These are phyloP conservation scores for Aegilops tauschii DNA, from an alignment of 176 grass and related monocot species.

Conservation along the genomic window DNA sequence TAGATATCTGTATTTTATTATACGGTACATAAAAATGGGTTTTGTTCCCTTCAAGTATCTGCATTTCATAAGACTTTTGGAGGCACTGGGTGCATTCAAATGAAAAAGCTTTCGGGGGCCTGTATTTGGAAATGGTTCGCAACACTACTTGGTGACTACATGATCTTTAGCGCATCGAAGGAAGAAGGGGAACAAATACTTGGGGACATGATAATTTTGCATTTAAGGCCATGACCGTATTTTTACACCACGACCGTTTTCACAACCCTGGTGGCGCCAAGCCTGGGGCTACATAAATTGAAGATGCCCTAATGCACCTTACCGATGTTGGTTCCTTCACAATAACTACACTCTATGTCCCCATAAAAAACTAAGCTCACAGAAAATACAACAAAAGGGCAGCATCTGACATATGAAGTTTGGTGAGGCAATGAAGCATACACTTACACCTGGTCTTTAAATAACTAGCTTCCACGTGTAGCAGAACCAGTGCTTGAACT, in stretches of 20 bases:
- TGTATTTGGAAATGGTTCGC: neutral
- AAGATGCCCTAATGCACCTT: neutral
- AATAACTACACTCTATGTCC: neutral
- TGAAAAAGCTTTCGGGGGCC: no score
- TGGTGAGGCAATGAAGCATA: neutral
- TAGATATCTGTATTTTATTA: no score
- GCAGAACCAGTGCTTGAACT: neutral
- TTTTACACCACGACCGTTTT: neutral
- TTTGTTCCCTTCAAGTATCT: no score
- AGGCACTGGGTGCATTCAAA: no score
- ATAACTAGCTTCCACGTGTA: neutral
- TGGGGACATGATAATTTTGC: neutral
- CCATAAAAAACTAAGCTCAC: neutral
- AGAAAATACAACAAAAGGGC: neutral
- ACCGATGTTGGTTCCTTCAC: neutral
- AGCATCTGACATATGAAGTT: neutral
- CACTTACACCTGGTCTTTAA: neutral
- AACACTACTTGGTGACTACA: neutral
- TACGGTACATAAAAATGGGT: no score
- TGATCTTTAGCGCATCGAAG: neutral
- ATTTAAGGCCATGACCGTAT: neutral
- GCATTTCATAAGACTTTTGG: no score
- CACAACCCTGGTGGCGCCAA: neutral
- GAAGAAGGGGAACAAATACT: neutral
- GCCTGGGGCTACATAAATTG: neutral